A percentile compares a stretch with the other conserved stretches of the same genome.
phyloP scores from a whole-genome alignment of 2,329 filamentous ascomycete genomes.

The Colletotrichum graminicola region DNA sequence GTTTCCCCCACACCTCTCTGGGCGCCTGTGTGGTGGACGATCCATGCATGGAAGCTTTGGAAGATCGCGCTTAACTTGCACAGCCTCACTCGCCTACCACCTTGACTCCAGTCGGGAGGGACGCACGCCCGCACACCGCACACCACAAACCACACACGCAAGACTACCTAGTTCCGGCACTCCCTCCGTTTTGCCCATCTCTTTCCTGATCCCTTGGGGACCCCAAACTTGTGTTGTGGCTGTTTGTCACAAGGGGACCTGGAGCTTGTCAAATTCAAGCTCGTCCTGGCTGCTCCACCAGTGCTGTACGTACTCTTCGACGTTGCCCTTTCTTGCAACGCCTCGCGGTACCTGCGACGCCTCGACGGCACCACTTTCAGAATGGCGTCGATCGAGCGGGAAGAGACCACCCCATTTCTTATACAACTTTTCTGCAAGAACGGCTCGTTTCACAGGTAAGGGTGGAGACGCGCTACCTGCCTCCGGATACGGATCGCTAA shows the following conservation, averaged over 20 bases:
- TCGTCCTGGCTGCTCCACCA: slow-evolving; percentile 33
- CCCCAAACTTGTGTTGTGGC: slow-evolving; percentile 35
- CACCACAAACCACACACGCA: slow-evolving; percentile 2
- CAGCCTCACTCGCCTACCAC: slow-evolving; percentile 43
- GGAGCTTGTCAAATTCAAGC: slow-evolving; percentile 38
- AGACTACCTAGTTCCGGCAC: slow-evolving; percentile 1
- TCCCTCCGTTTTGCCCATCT: slow-evolving; percentile 22
- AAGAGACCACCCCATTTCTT: slow-evolving; percentile 83
- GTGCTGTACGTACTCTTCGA: slow-evolving; percentile 17
- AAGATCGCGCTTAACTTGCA: slow-evolving; percentile 42
- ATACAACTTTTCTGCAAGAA: slow-evolving; percentile 87
- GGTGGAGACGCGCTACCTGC: not conserved
- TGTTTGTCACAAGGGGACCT: slow-evolving; percentile 40
- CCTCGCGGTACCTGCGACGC: slow-evolving; percentile 7
- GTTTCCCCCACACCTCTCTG: slow-evolving; percentile 35
- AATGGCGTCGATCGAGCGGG: slow-evolving; percentile 63
- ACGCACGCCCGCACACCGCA: slow-evolving; percentile 22
- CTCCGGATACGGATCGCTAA: slow-evolving; percentile 2
- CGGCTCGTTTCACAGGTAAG: slow-evolving; percentile 77
- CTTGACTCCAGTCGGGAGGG: slow-evolving; percentile 39
- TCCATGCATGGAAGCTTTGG: slow-evolving; percentile 42
- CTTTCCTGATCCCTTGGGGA: slow-evolving; percentile 12
- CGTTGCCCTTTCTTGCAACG: slow-evolving; percentile 7
- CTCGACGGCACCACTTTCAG: not conserved
- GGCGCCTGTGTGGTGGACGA: slow-evolving; percentile 37